These are phyloP conservation scores for Amanita fuliginea DNA, from an alignment of 768 basidiomycete species.

Conservation along the genomic window DNA sequence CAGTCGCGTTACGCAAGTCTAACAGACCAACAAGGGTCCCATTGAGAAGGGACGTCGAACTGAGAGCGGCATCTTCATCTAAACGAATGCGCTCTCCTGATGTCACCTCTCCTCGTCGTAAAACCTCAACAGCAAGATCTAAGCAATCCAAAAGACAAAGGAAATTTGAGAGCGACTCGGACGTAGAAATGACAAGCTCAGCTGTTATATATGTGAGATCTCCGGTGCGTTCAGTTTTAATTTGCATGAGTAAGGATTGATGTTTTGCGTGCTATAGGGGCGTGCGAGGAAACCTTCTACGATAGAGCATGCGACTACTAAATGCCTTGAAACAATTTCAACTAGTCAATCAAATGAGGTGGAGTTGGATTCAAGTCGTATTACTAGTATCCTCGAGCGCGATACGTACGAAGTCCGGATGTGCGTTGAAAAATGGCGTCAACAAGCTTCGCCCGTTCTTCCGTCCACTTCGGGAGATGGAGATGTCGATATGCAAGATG, in stretches of 20 bases:
- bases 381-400: conserved; percentile 6
- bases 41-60: not conserved
- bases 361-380: conserved; percentile 31
- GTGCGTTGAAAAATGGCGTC: conserved; percentile 33
- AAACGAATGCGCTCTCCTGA: conserved; percentile 6
- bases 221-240: conserved; percentile 12
- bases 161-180: conserved; percentile 27
- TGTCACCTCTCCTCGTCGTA: not conserved
- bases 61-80: not conserved
- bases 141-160: conserved; percentile 19
- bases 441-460: conserved; percentile 15
- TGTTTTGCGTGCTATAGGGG: not conserved
- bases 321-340: conserved; percentile 29
- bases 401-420: conserved; percentile 20
- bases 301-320: not conserved
- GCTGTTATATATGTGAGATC: conserved; percentile 21
- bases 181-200: conserved; percentile 15
- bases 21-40: not conserved
- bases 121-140: not conserved
- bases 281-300: not conserved
- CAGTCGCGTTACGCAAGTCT: not conserved
- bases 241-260: conserved; percentile 11
- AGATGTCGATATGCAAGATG: conserved; percentile 6
- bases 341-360: conserved; percentile 62
- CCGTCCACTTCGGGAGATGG: conserved; percentile 5